These are phyloP conservation scores for Cenchrus purpureus DNA, from an alignment of 176 grass and related monocot genomes.

Conservation along the genomic window DNA sequence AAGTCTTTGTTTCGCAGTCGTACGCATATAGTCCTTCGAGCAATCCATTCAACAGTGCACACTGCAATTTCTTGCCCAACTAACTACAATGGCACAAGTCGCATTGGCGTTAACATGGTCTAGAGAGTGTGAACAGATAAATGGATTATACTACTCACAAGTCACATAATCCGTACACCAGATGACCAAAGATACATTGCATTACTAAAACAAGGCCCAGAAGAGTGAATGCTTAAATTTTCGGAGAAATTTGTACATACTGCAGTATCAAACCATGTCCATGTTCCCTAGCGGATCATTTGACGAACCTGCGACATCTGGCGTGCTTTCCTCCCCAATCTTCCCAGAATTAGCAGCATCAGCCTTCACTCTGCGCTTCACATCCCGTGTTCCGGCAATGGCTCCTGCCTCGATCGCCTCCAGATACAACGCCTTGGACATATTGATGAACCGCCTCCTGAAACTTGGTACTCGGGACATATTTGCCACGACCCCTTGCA, in stretches of 20 bases:
- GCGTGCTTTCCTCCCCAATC: not conserved
- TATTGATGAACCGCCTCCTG: constrained; percentile 64
- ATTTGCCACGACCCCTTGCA: constrained; percentile 76
- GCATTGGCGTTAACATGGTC: no score
- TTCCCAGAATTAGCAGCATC: constrained; percentile 8
- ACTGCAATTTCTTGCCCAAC: not conserved
- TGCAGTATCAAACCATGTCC: constrained; percentile 23
- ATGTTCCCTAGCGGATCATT: not conserved
- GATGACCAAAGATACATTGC: not conserved
- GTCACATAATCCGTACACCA: not conserved
- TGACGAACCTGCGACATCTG: constrained; percentile 18
- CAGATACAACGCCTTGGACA: constrained; percentile 69
- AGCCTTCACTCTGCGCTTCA: constrained; percentile 24
- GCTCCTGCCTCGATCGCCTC: constrained; percentile 47
- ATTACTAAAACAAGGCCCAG: not conserved
- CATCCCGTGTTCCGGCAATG: constrained; percentile 21
- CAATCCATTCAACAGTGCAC: not conserved
- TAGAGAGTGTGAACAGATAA: not conserved
- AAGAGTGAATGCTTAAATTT: not conserved
- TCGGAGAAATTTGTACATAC: not conserved
- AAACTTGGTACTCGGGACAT: constrained; percentile 79
- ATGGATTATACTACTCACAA: not conserved
- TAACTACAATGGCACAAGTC: no score
- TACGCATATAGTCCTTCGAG: not conserved
- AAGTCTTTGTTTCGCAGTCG: no score